Evolutionary conservation across 345 rosid genomes (phyloP).

Genomic region (Hevea brasiliensis): DNA sequence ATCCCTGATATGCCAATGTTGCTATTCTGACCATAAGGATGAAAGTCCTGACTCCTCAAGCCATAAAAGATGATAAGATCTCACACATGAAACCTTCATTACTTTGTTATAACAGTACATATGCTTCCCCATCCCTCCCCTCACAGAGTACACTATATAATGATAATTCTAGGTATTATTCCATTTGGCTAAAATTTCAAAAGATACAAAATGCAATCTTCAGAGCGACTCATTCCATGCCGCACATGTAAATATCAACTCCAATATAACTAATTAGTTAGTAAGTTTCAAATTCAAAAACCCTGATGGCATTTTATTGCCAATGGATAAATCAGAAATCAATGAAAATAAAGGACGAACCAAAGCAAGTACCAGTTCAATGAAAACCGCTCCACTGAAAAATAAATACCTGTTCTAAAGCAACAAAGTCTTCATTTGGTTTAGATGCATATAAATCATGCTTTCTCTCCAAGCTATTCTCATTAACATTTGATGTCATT

Average conservation of each 20-base stretch:
- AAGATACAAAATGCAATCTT: not conserved
- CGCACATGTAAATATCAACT: not conserved
- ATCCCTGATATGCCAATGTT: not conserved
- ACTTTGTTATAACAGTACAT: too few relatives aligned
- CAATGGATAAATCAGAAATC: not conserved
- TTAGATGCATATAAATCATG: constrained; percentile 52
- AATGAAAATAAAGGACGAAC: not conserved
- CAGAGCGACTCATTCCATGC: not conserved
- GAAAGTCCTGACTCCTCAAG: too few relatives aligned
- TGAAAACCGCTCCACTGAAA: not conserved
- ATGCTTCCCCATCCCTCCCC: too few relatives aligned
- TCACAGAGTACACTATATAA: not conserved
- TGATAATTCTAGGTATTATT: not conserved
- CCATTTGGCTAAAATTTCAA: not conserved
- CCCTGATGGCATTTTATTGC: not conserved
- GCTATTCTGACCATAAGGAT: too few relatives aligned
- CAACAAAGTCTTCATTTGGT: constrained; percentile 80
- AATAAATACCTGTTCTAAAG: constrained; percentile 81
- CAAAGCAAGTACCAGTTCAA: not conserved
- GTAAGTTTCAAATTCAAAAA: not conserved
- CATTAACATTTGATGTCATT: constrained; percentile 29
- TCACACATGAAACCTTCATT: too few relatives aligned
- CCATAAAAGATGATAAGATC: too few relatives aligned
- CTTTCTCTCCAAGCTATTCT: constrained; percentile 31
- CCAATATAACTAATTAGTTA: not conserved